Base-by-base conservation (phyloP, 805 yeast genomes). In the Saccharomycodes ludwigii region DNA sequence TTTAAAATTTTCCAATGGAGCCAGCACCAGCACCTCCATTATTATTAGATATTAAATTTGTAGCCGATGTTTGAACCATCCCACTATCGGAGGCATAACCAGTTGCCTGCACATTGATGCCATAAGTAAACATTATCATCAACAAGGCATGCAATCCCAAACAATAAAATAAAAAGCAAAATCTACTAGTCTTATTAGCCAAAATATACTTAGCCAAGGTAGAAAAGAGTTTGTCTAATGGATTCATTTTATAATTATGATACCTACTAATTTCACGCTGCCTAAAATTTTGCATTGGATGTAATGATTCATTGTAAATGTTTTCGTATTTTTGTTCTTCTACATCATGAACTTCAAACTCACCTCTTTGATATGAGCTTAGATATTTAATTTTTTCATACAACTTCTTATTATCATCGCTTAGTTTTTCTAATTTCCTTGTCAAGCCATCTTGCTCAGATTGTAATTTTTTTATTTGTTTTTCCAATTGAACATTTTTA, bases 281-380 rank as follows among this genome's bases (percentile, higher is more conserved):
- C 44, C 93, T 69, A 55, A 88, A 82, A 45, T 73, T 79, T 42
- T 81, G 88, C 38, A 85, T 72, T 20, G 95, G 93, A 43, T 84
- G 85, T 28, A 84, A 58, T 30, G 76, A 76, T 31, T 77, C 75
- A 43, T 84, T 94, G 58, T 81, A 85, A 30, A 56, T 67, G 19
- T 66, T 61, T 28, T 70, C 71, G 49, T 79, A 77, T 41, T n/a
- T n/a, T n/a, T 67, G 66, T 20, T 66, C 63, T 44, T 80, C 93
- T 9, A 71, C 48, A 43, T 69, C 74, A 11, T 53, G 48, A 18
- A 42, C 47, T 32, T 44, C 38, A 13, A n/a, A n/a, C n/a, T n/a
- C n/a, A n/a, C n/a, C n/a, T n/a, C n/a, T n/a, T n/a, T n/a, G n/a
- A n/a, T n/a, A 68, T 14, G 74, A 68, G 6, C 80, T 72, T 40